These are phyloP conservation scores for Casaregolazyma suthepensis DNA, from an alignment of 1,139 yeast species.

Conservation along the genomic window DNA sequence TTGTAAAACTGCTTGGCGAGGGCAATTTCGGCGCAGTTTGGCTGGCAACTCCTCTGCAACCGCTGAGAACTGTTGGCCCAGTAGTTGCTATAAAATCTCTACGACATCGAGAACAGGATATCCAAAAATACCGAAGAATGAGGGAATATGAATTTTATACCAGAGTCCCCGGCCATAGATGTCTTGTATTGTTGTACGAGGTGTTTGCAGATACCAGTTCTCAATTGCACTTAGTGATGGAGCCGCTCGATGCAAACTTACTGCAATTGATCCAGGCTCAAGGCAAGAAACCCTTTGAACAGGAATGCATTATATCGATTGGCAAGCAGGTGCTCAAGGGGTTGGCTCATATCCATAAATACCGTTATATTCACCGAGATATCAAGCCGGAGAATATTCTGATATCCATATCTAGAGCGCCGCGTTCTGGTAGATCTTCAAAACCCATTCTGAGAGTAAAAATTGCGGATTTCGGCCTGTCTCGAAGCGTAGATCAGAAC, in stretches of 20 bases:
- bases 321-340: constrained; percentile 66
- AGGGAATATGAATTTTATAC: constrained; percentile 73
- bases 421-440: neutral
- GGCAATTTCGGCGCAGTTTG: constrained; percentile 13
- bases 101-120: constrained; percentile 45
- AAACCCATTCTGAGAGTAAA: constrained; percentile 44
- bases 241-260: constrained; percentile 75
- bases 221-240: constrained; percentile 80
- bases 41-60: constrained; percentile 4
- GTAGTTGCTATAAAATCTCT: constrained; percentile 79
- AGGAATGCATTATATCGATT: constrained; percentile 57
- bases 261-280: constrained; percentile 47
- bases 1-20: constrained; percentile 4
- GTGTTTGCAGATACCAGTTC: constrained; percentile 61
- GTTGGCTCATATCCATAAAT: constrained; percentile 70
- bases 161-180: constrained; percentile 63
- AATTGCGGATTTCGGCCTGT: constrained; percentile 87
- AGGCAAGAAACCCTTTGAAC: constrained; percentile 46
- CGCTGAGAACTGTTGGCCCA: neutral
- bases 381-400: constrained; percentile 89
- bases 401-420: constrained; percentile 36
- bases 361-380: constrained; percentile 80
- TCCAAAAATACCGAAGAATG: constrained; percentile 55
- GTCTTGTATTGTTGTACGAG: constrained; percentile 69
- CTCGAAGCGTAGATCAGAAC: constrained; percentile 53